Evolutionary conservation across 1,139 yeast genomes (phyloP).

Genomic region (Meyerozyma sp.): DNA sequence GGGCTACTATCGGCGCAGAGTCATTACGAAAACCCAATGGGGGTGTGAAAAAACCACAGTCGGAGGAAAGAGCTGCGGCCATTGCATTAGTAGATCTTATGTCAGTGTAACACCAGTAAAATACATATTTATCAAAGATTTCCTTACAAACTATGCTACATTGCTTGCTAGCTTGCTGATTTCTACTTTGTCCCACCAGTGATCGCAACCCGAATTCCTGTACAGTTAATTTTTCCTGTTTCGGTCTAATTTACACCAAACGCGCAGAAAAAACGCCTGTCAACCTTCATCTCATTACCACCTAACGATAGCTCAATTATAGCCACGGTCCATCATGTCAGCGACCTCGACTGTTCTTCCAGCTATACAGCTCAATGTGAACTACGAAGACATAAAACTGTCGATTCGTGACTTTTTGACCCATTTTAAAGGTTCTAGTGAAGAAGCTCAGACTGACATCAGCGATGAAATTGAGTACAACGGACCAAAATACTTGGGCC

Average conservation of each 20-base stretch:
- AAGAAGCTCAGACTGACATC: conserved; percentile 11
- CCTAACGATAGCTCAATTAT: background rate
- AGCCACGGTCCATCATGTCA: conserved; percentile 14
- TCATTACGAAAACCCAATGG: conserved; percentile 33
- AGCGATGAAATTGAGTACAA: conserved; percentile 15
- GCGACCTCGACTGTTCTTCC: conserved; percentile 43
- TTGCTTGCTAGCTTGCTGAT: background rate
- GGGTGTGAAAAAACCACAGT: conserved; percentile 1
- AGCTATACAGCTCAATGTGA: conserved; percentile 54
- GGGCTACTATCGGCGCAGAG: conserved; percentile 86
- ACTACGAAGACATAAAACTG: conserved; percentile 51
- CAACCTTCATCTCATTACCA: background rate
- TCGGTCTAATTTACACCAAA: background rate
- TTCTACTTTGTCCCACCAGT: too few species aligned
- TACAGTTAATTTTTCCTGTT: background rate
- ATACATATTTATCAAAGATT: background rate
- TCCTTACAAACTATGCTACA: background rate
- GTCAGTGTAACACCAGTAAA: conserved; percentile 17
- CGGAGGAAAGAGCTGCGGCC: conserved; percentile 52
- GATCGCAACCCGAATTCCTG: background rate
- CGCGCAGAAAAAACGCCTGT: background rate
- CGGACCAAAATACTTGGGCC: conserved; percentile 71
- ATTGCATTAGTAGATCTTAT: conserved; percentile 58
- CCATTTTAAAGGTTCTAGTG: conserved; percentile 47
- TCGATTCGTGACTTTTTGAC: conserved; percentile 54